phyloP scores from a whole-genome alignment of 2,329 filamentous ascomycete species.

The Diaporthe sp. region DNA sequence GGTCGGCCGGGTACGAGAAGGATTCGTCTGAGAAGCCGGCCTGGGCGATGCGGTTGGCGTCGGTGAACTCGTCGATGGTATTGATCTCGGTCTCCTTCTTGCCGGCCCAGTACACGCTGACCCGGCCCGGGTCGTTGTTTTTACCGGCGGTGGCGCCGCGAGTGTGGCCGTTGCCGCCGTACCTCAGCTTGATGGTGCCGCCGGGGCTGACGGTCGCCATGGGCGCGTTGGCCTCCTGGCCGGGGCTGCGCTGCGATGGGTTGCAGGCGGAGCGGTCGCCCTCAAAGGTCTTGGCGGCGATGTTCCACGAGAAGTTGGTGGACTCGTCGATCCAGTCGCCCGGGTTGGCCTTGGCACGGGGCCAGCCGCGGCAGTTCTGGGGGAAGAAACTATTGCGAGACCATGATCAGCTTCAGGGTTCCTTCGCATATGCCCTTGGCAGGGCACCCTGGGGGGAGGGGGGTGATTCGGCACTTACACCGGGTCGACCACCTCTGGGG shows the following conservation, averaged over 20 bases:
- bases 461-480: slow-evolving; percentile 10
- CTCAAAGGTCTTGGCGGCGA: slow-evolving; percentile 7
- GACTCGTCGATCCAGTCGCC: slow-evolving; percentile 26
- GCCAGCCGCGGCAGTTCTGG: slow-evolving; percentile 16
- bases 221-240: slow-evolving; percentile 15
- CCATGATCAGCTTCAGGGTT: slow-evolving; percentile 8
- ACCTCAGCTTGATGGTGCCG: slow-evolving; percentile 23
- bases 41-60: slow-evolving; percentile 22
- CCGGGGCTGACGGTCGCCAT: slow-evolving; percentile 23
- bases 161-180: slow-evolving; percentile 21
- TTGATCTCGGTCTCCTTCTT: slow-evolving; percentile 22
- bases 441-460: not conserved
- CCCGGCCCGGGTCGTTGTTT: slow-evolving; percentile 16
- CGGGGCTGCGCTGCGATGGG: slow-evolving; percentile 18
- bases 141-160: slow-evolving; percentile 2
- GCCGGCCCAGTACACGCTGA: slow-evolving; percentile 25
- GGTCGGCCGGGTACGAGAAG: slow-evolving; percentile 22
- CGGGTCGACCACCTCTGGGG: slow-evolving; percentile 6
- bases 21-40: slow-evolving; percentile 20
- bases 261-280: slow-evolving; percentile 22
- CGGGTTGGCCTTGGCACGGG: slow-evolving; percentile 19
- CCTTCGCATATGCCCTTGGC: not conserved
- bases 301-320: slow-evolving; percentile 24
- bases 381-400: slow-evolving; percentile 11
- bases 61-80: slow-evolving; percentile 26